Evolutionary conservation across 805 yeast genomes (phyloP).

Genomic region (Yamadazyma paraphyllophila): DNA sequence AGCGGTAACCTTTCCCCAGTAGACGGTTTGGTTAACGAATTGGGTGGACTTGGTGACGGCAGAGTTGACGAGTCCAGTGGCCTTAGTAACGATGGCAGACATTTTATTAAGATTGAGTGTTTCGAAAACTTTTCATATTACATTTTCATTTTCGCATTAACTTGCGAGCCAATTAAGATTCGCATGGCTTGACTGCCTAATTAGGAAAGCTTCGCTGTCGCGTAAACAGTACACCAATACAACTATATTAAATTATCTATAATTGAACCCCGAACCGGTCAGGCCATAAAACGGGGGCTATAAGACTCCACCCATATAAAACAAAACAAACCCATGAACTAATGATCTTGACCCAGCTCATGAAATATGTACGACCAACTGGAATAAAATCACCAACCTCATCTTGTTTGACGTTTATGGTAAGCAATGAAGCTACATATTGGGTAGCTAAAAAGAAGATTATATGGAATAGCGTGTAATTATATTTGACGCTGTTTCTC

Average conservation of each 20-base stretch:
- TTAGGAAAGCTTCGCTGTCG: slow-evolving; percentile 6
- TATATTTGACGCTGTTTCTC: slow-evolving; percentile 65
- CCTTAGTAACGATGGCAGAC: slow-evolving; percentile 45
- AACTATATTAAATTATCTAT: background rate
- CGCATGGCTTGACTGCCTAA: slow-evolving; percentile 20
- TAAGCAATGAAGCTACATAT: slow-evolving; percentile 89
- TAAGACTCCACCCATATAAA: slow-evolving; percentile 84
- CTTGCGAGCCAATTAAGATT: slow-evolving; percentile 1
- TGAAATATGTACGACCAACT: slow-evolving; percentile 94
- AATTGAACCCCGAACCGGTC: slow-evolving; percentile 64
- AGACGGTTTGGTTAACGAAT: slow-evolving; percentile 56
- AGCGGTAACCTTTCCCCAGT: slow-evolving; percentile 73
- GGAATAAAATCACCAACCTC: slow-evolving; percentile 89
- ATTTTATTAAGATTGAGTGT: slow-evolving; percentile 16
- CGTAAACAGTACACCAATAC: background rate
- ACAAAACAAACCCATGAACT: slow-evolving; percentile 90
- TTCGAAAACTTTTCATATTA: slow-evolving; percentile 8
- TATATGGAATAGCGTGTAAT: slow-evolving; percentile 83
- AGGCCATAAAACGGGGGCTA: slow-evolving; percentile 89
- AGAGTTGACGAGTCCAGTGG: slow-evolving; percentile 36
- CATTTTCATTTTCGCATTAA: slow-evolving; percentile 4
- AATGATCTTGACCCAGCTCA: slow-evolving; percentile 89
- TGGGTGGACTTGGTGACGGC: slow-evolving; percentile 37
- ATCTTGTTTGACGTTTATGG: slow-evolving; percentile 85
- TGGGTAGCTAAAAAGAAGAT: slow-evolving; percentile 95